Base-by-base conservation (phyloP, 2,329 filamentous ascomycete species). In the Domatiomyces globalis region DNA sequence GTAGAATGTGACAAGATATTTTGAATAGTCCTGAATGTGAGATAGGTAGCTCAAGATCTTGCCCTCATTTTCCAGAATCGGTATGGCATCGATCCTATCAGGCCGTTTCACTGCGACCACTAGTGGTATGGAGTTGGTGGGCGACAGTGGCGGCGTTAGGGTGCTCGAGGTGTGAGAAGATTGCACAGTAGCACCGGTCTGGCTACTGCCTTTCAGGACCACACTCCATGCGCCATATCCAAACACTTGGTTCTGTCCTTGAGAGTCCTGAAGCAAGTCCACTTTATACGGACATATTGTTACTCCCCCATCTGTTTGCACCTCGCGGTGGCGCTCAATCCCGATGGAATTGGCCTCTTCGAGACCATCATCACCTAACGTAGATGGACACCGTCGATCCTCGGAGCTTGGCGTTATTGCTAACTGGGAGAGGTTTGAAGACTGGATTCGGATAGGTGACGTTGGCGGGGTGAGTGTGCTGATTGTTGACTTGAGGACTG, bases 161-260 rank as follows among this genome's bases (percentile, higher is more conserved):
- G 36, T 56, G 33, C 17, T 52, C 54, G 18, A 48, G 15, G 18
- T 17, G 42, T 56, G 59, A 10, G 63, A 61, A 4, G 55, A 15
- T 4, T 39, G 5, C 33, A 15, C 5, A 9, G 9, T 7, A 53
- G 43, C 18, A 29, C 43, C 50, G 45, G 51, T 19, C n/a, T 44
- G 49, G 17, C 50, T 49, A 18, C 44, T 56, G 46, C 62, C 72
- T 54, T 67, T 69, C 60, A 70, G 72, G 17, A 74, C 72, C 17
- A 65, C 66, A 54, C 71, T 73, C 71, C 71, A 74, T 17, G 65
- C 70, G 20, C 72, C 72, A 39, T 63, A 65, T 20, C 71, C 72
- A 49, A 69, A 72, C 49, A 70, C 65, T 17, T 68, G 48, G 6
- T 59, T 62, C 12, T 58, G 59, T 15, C 63, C 64, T 15, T 49